Conservation (phyloP, 2,329 filamentous ascomycete genomes). For the Ophiostoma sp. region DNA sequence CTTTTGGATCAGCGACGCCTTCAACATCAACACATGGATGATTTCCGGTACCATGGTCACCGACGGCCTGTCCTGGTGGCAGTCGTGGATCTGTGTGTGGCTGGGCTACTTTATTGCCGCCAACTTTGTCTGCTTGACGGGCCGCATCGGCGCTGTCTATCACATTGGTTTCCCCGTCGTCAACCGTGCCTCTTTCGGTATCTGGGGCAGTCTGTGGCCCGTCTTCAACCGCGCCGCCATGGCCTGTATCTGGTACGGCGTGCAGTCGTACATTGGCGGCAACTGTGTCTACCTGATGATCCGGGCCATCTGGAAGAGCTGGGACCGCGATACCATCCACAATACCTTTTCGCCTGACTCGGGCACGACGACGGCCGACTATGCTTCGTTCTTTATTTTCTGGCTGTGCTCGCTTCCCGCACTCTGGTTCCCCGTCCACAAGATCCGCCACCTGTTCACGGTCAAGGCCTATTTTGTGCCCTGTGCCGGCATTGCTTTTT, state of each 20-base stretch:
- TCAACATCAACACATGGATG: constrained; percentile 95
- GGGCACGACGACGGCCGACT: constrained; percentile 37
- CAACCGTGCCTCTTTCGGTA: constrained; percentile 61
- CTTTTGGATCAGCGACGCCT: constrained; percentile 83
- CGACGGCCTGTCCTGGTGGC: constrained; percentile 82
- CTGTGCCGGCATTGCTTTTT: constrained; percentile 77
- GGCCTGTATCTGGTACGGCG: constrained; percentile 47
- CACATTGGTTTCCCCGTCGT: constrained; percentile 88
- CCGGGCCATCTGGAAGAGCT: constrained; percentile 71
- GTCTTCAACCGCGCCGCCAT: constrained; percentile 40
- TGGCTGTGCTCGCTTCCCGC: constrained; percentile 35
- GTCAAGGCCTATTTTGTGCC: constrained; percentile 86
- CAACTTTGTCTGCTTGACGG: constrained; percentile 73
- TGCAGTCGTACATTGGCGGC: constrained; percentile 82
- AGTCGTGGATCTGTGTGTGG: constrained; percentile 87
- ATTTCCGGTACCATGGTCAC: constrained; percentile 82
- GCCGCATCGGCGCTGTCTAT: constrained; percentile 81
- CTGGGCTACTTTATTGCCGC: constrained; percentile 78
- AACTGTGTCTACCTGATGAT: constrained; percentile 89
- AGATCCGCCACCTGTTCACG: constrained; percentile 49
- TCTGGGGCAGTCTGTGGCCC: constrained; percentile 66
- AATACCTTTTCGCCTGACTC: constrained; percentile 43
- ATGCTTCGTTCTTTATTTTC: constrained; percentile 34
- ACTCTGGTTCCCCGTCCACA: constrained; percentile 35
- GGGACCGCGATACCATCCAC: constrained; percentile 42